Evolutionary conservation across 2,329 filamentous ascomycete species (phyloP), one percentile per base, ranked within the genome.

Genomic region (Knufia petricola): DNA sequence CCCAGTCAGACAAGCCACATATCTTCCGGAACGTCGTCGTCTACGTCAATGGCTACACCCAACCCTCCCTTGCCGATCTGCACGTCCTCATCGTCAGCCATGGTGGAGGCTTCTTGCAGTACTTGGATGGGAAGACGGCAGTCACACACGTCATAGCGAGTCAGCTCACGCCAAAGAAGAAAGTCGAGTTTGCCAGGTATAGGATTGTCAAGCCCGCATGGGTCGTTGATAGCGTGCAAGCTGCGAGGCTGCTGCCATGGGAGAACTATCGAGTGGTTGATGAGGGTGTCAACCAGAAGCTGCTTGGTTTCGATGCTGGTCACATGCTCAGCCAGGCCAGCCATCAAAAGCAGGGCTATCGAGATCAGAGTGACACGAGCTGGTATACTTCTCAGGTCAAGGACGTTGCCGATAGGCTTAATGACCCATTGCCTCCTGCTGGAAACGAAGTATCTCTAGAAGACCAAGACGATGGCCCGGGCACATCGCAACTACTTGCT

Each of bases 141-240:
- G 90, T 88, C 0, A 98, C 94, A 1, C 90, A 98, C 63, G 95
- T 98, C 57, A 88, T 98, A 58, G 89, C 90, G 2, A 90, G 87
- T 46, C 84, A 79, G 46, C 71, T 98, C 19, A 92, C 92, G 0
- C 89, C 87, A 0, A 96, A 95, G 69, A 98, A 98, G 66, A 81
- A 81, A 23, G 79, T 90, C 47, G 92, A 98, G 55, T 95, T 94
- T 61, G 77, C 74, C 47, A 81, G 79, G 55, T 95, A 96, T 65
- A 81, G 90, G 39, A 86, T 98, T 31, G 92, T 95, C 44, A 95
- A 92, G 65, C 92, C 92, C 1, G 82, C 87, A 17, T 98, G 92
- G 92, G 78, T 98, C 2, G 82, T 87, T 12, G 90, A 98, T 58
- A 95, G 89, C 52, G 79, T 96, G 39, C 74, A 79, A 50, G 85